Evolutionary conservation across 1,139 yeast genomes (phyloP), one percentile per base, ranked within the genome.

Genomic region (Yamadazyma atlantica): DNA sequence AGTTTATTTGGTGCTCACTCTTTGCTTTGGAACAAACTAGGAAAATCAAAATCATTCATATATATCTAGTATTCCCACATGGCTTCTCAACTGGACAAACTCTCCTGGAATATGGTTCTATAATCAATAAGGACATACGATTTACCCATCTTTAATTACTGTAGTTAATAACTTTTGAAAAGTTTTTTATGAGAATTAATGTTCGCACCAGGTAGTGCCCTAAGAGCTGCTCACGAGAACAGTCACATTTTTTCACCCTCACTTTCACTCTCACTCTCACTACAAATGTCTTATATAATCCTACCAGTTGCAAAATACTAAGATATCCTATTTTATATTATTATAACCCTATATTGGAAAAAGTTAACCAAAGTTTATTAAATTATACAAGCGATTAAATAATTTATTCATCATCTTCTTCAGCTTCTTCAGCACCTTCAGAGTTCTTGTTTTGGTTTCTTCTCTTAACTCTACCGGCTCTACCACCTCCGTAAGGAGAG

Each of bases 391-490:
- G 28, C 9, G 15, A 41, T 34, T 36, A 42, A 54, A 40, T 52
- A 51, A 62, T 62, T 73, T 78, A 76, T 64, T 75, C 78, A 63
- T 74, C 77, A 50, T 81, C 94, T 51, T 69, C 76, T 60, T 76
- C 94, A 56, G 71, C 92, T 52, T 63, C 87, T 50, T 68, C 92
- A 48, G 67, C 89, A 55, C 66, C 79, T 58, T 69, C 82, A 52
- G 66, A 71, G 32, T 46, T 47, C 71, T 79, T 82, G 69, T 75
- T 82, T 71, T 84, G 86, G 82, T 85, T 82, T 80, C 81, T 90
- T 87, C 98, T 89, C 85, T 94, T 94, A 66, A 88, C 96, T 83
- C 98, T 94, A 74, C 99, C 99, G 62, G 98, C 94, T 81, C 98
- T 92, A 62, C 97, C 98, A 80, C 98, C 98, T 73, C 98, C 98